Base-by-base conservation (phyloP, 23 red algal genomes). In the Cyanidium caldarium region DNA sequence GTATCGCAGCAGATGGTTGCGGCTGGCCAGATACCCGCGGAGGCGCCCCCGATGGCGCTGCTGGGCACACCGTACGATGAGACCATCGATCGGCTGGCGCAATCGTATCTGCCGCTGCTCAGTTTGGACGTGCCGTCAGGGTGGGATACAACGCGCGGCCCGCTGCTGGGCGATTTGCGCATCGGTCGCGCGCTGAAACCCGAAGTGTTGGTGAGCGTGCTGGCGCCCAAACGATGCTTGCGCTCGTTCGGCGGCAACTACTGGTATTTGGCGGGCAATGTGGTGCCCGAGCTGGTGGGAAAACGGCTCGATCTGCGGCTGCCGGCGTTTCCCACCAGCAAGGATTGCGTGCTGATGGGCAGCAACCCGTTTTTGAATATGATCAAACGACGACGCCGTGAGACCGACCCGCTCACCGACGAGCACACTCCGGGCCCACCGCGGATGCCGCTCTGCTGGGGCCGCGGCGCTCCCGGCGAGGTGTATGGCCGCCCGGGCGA, bases 121-220 rank as follows among this genome's bases (percentile, higher is more conserved):
- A 72, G 68, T 40, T 46, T 93, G 3, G 87, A 93, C 40, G 68
- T 84, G 19, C 87, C 87, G 1, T 80, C 75, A 26, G 87, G 87
- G 26, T 93, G 87, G 87, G 80, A 93, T 68, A 58, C 78, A 7
- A 42, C 30, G 29, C 44, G 34, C 1, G 87, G 87, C 26, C 87
- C 87, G 7, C 75, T 67, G 15, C 14, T 46, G 39, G 70, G 69
- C 69, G 80, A 93, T 72, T 39, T 76, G 1, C 70, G 66, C 45
- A 51, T 44, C 14, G 73, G 70, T 58, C 74, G 70, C 17, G 79
- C 79, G 69, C 44, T 93, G 38, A 84, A 84, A 65, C 87, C 87
- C 13, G 72, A 93, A 21, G 73, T 93, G 34, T 77, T 93, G 17
- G 65, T 93, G 38, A 84, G 77, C 23, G 57, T 93, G 20, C 78